These are phyloP conservation scores for Ceratocystis ficicola DNA, from an alignment of 2,329 filamentous ascomycete species.

Conservation along the genomic window DNA sequence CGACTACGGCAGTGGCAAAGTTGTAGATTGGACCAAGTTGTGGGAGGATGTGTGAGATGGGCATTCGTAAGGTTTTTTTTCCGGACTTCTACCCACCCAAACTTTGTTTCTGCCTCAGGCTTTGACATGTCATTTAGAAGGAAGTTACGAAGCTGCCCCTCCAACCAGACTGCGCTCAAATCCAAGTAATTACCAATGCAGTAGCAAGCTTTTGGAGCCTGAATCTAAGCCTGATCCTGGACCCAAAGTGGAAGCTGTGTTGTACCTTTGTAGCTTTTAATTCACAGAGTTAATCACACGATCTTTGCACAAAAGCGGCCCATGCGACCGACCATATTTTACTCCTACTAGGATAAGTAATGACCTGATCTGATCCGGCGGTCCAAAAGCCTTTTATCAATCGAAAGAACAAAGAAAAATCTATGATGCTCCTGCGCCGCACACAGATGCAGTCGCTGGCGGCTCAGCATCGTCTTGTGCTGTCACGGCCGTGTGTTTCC, in stretches of 20 bases:
- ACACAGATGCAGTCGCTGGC: constrained; percentile 13
- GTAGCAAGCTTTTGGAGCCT: neutral
- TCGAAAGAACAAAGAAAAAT: no score
- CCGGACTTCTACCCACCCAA: neutral
- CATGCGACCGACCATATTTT: neutral
- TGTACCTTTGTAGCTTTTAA: neutral
- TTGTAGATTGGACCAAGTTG: neutral
- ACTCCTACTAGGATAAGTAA: neutral
- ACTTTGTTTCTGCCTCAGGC: neutral
- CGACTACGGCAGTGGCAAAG: neutral
- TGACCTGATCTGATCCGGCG: neutral
- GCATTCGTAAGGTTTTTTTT: neutral
- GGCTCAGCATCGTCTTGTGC: constrained; percentile 3
- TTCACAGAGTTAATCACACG: neutral
- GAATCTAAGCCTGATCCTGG: neutral
- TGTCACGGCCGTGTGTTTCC: constrained; percentile 12
- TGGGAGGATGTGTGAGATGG: neutral
- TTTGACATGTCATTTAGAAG: neutral
- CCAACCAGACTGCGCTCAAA: neutral
- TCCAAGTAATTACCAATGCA: neutral
- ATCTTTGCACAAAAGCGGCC: neutral
- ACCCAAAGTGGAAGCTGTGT: neutral
- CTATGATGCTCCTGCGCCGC: constrained; percentile 20
- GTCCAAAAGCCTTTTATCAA: neutral
- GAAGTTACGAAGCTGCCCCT: neutral